phyloP scores from a whole-genome alignment of 2,329 filamentous ascomycete species.

The Fusarium sp. region DNA sequence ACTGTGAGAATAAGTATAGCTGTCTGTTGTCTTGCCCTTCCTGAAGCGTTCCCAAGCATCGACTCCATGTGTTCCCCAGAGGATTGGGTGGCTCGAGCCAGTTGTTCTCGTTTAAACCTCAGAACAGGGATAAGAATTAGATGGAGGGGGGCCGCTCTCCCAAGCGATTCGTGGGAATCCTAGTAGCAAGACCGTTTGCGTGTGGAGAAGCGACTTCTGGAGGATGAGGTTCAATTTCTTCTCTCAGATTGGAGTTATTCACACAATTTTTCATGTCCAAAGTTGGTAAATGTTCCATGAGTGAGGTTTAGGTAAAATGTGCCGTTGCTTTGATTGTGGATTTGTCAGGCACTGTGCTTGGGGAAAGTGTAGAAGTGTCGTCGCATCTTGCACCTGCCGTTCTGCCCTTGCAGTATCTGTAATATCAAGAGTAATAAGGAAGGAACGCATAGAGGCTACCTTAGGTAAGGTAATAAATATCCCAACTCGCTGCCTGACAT shows the following conservation, averaged over 20 bases:
- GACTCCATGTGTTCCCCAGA: constrained; percentile 25
- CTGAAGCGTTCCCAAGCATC: constrained; percentile 11
- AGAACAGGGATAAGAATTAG: constrained; percentile 22
- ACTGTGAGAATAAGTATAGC: background rate
- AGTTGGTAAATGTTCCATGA: background rate
- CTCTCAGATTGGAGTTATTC: constrained; percentile 2
- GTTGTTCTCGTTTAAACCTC: constrained; percentile 32
- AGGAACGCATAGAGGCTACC: constrained; percentile 2
- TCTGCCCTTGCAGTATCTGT: constrained; percentile 1
- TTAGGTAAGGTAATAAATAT: background rate
- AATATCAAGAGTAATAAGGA: constrained; percentile 2
- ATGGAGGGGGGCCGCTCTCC: constrained; percentile 27
- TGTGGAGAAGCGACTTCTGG: constrained; percentile 31
- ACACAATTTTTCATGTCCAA: background rate
- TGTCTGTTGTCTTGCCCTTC: constrained; percentile 1
- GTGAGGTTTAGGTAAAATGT: constrained; percentile 16
- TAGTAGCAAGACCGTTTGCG: constrained; percentile 20
- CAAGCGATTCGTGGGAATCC: constrained; percentile 35
- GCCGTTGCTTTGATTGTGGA: constrained; percentile 8
- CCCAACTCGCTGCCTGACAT: background rate
- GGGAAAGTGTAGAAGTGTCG: constrained; percentile 13
- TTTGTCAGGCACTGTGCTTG: constrained; percentile 8
- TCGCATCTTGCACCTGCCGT: constrained; percentile 16
- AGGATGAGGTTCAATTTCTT: constrained; percentile 27
- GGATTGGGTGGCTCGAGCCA: constrained; percentile 23